These are phyloP conservation scores for Penicillium coprophilum DNA, from an alignment of 495 filamentous ascomycete genomes.

Conservation along the genomic window DNA sequence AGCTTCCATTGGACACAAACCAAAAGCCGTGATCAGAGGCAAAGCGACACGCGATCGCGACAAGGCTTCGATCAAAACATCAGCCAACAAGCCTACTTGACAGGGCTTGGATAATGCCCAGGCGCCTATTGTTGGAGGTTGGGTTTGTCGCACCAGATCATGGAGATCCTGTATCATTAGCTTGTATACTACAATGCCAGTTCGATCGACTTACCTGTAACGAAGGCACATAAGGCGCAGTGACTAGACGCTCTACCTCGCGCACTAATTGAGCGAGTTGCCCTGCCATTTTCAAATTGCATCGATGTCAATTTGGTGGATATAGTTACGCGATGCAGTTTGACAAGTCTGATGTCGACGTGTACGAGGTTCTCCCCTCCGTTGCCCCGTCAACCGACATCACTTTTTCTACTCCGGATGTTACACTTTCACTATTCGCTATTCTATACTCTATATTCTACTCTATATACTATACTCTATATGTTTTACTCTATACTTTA, in stretches of 20 bases:
- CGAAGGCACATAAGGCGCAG: slow-evolving; percentile 42
- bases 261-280: slow-evolving; percentile 18
- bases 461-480: too few relatives aligned
- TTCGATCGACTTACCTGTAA: slow-evolving; percentile 35
- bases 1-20: slow-evolving; percentile 26
- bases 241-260: slow-evolving; percentile 45
- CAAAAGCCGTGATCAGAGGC: slow-evolving; percentile 39
- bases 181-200: neutral
- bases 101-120: slow-evolving; percentile 51
- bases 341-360: neutral
- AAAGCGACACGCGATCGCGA: slow-evolving; percentile 43
- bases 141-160: slow-evolving; percentile 22
- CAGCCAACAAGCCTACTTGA: slow-evolving; percentile 41
- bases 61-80: slow-evolving; percentile 46
- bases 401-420: neutral
- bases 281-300: slow-evolving; percentile 22
- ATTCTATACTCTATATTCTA: too few relatives aligned
- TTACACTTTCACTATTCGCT: too few relatives aligned
- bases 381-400: slow-evolving; percentile 40
- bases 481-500: too few relatives aligned
- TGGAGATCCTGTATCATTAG: slow-evolving; percentile 39
- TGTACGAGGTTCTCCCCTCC: slow-evolving; percentile 9
- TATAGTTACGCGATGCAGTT: neutral
- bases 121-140: slow-evolving; percentile 20
- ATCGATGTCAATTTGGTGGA: neutral